These are phyloP conservation scores for Euclidium syriacum DNA, from an alignment of 345 rosid species.

Conservation along the genomic window DNA sequence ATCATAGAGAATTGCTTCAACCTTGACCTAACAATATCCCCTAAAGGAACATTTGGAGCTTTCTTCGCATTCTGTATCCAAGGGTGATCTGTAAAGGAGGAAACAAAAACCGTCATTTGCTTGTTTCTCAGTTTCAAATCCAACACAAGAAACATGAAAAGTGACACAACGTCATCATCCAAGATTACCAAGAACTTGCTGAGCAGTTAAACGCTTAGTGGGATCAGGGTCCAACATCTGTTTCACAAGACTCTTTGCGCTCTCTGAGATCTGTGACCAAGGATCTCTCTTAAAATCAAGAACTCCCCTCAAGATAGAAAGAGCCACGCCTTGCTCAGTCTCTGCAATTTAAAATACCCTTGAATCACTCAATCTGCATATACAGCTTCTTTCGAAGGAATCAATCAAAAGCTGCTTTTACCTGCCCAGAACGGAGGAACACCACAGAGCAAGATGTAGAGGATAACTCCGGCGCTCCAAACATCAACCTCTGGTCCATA, in stretches of 20 bases:
- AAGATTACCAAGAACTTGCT: conserved; percentile 76
- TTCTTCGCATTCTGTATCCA: conserved; percentile 95
- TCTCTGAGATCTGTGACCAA: conserved; percentile 90
- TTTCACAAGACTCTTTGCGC: conserved; percentile 80
- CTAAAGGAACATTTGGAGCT: conserved; percentile 95
- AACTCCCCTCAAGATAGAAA: conserved; percentile 80
- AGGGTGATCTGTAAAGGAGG: conserved; percentile 55
- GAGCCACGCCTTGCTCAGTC: conserved; percentile 96
- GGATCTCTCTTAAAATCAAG: conserved; percentile 90
- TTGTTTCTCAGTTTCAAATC: neutral
- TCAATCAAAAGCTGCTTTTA: neutral
- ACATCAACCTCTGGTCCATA: conserved; percentile 94
- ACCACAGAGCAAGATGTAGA: conserved; percentile 80
- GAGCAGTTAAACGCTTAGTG: conserved; percentile 75
- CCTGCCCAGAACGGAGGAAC: conserved; percentile 94
- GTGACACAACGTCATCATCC: neutral
- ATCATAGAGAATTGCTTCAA: conserved; percentile 92
- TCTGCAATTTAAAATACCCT: conserved; percentile 40
- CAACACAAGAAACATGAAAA: neutral
- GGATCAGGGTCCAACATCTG: conserved; percentile 87
- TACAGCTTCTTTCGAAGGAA: neutral
- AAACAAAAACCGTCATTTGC: neutral
- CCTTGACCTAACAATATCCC: conserved; percentile 95
- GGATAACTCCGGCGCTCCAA: conserved; percentile 95
- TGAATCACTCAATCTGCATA: neutral